Base-by-base conservation (phyloP, 1,139 yeast species). In the Suhomyces yuchorum region DNA sequence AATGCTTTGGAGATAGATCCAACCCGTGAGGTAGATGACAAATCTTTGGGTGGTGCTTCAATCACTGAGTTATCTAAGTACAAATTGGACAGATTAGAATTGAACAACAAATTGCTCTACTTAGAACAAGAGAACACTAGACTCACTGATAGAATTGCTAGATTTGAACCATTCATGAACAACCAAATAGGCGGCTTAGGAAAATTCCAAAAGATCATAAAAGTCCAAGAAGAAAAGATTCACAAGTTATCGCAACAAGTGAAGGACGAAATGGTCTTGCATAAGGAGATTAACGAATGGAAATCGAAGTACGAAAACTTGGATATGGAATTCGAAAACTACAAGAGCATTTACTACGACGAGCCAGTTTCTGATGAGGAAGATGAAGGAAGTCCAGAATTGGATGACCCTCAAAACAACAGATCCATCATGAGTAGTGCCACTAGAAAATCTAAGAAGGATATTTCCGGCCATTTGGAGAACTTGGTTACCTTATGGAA, bases 81-180 rank as follows among this genome's bases (percentile, higher is more conserved):
- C 56, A 75, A 73, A 52, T 62, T 75, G 48, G 75, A 71, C 49
- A 62, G 73, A 56, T 65, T 78, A 46, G 81, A 75, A 50, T 63
- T 78, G 55, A 72, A 70, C 51, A 75, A 80, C 51, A 77, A 71
- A 49, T 61, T 75, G 51, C 68, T 75, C 22, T 68, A 80, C 49
- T 62, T 81, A 46, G 74, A 72, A 43, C 68, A 75, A 44, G 84
- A 84, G 51, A 81, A 81, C 52, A 49, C 63, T 2, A 56, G 57
- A 5, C 62, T 82, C 51, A 68, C 64, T 34, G 67, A 69, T 12
- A 77, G 77, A 54, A 52, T 79, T 18, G 61, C 54, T 1, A 75
- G 76, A 37, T 74, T 82, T 51, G 84, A 83, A 56, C 78, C 82
- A 3, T 70, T 83, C 45, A 76, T 85, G 70, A 71, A 78, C 48